Evolutionary conservation across 257 asterid species (phyloP).

Genomic region (Solanum sitiens): DNA sequence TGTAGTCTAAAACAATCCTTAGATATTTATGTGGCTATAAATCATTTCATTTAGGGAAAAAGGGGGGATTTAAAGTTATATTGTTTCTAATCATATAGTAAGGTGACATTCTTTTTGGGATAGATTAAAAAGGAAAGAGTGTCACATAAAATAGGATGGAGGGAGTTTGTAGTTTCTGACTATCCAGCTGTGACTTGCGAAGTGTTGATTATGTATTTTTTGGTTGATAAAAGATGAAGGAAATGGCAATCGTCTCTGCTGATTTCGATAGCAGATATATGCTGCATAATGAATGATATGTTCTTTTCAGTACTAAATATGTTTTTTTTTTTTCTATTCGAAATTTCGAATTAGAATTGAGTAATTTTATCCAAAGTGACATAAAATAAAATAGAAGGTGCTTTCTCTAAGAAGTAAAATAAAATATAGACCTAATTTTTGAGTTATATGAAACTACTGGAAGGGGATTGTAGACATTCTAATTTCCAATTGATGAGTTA

Average conservation of each 20-base stretch:
- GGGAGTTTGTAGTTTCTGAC: background rate
- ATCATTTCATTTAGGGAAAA: background rate
- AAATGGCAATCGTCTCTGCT: background rate
- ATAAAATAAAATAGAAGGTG: background rate
- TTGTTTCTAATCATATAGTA: background rate
- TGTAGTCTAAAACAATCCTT: background rate
- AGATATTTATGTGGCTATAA: background rate
- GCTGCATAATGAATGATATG: background rate
- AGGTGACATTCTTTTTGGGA: background rate
- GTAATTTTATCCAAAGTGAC: background rate
- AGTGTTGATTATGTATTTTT: background rate
- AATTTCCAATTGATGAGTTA: background rate
- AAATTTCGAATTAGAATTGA: background rate
- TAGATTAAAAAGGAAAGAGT: background rate
- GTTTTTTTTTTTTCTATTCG: no score
- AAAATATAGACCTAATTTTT: background rate
- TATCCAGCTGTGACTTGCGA: background rate
- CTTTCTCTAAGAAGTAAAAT: background rate
- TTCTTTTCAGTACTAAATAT: background rate
- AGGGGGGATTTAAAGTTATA: background rate
- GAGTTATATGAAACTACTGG: background rate
- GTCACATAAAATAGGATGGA: background rate
- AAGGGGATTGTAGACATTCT: background rate
- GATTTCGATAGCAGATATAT: background rate
- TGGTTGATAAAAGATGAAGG: background rate